Conservation (phyloP, 495 filamentous ascomycete genomes). For the Neurospora cerealis region DNA sequence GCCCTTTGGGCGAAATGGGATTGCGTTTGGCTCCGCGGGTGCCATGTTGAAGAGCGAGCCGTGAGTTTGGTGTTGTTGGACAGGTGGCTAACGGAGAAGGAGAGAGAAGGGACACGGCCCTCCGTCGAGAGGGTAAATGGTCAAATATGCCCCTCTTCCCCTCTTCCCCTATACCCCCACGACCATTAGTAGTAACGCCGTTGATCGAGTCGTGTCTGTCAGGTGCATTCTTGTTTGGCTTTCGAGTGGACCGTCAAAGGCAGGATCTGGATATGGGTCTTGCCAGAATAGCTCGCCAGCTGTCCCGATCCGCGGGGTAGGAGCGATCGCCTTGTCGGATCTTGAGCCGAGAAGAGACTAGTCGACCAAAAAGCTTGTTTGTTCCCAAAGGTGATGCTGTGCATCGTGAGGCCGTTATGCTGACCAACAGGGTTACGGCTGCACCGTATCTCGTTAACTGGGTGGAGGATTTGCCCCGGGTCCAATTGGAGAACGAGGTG, state of each 20-base stretch:
- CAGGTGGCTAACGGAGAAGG: background rate
- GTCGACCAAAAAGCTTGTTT: background rate
- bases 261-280: background rate
- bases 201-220: background rate
- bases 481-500: background rate
- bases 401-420: background rate
- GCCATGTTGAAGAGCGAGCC: constrained; percentile 7
- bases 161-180: background rate
- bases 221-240: background rate
- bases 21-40: constrained; percentile 11
- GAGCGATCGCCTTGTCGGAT: background rate
- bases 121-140: background rate
- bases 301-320: background rate
- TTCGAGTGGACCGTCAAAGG: background rate
- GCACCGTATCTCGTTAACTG: background rate
- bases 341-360: background rate
- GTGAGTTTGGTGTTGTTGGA: background rate
- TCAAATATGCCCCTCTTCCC: background rate
- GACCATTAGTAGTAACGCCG: background rate
- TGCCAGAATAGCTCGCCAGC: background rate
- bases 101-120: background rate
- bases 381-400: background rate
- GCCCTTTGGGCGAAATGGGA: constrained; percentile 11
- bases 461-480: background rate
- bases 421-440: background rate